Percentiles rank a stretch among this genome's conserved stretches.
Evolutionary conservation across 2,329 filamentous ascomycete species (phyloP).

Genomic region (Venturia asperata): DNA sequence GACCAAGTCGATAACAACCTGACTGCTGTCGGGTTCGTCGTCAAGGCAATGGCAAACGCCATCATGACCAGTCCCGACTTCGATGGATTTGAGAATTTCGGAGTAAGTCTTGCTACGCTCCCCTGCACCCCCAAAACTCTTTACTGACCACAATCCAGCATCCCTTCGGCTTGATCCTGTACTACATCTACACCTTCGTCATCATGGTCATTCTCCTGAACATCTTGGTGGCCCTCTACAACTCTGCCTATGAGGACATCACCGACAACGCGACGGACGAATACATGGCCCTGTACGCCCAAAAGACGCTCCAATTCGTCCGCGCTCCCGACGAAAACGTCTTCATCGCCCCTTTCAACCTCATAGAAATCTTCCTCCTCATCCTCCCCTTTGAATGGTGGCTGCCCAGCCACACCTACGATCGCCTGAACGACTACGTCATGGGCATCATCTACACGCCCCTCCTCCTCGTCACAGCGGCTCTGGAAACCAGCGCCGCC

Average conservation of each 20-base stretch:
- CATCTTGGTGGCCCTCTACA: slow-evolving; percentile 94
- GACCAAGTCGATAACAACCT: slow-evolving; percentile 68
- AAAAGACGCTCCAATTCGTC: slow-evolving; percentile 95
- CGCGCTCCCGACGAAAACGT: slow-evolving; percentile 97
- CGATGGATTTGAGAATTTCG: slow-evolving; percentile 78
- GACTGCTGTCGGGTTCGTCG: slow-evolving; percentile 60
- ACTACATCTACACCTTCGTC: slow-evolving; percentile 96
- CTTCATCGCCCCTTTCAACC: slow-evolving; percentile 91
- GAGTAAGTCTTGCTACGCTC: slow-evolving; percentile 31
- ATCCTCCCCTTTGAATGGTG: slow-evolving; percentile 90
- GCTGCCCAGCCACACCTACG: slow-evolving; percentile 68
- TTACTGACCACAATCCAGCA: slow-evolving; percentile 38
- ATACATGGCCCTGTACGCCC: slow-evolving; percentile 84
- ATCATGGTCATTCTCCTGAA: slow-evolving; percentile 95
- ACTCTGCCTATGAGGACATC: slow-evolving; percentile 91
- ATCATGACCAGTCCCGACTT: slow-evolving; percentile 93
- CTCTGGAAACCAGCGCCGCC: slow-evolving; percentile 41
- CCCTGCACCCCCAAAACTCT: not conserved
- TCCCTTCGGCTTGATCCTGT: slow-evolving; percentile 89
- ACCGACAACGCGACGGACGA: slow-evolving; percentile 90
- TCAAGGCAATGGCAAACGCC: slow-evolving; percentile 78
- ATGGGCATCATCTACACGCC: slow-evolving; percentile 85
- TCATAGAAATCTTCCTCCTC: slow-evolving; percentile 77
- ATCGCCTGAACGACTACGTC: slow-evolving; percentile 76
- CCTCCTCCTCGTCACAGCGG: slow-evolving; percentile 69